Base-by-base conservation (phyloP, 2,329 filamentous ascomycete species). In the Shiraia sp. region DNA sequence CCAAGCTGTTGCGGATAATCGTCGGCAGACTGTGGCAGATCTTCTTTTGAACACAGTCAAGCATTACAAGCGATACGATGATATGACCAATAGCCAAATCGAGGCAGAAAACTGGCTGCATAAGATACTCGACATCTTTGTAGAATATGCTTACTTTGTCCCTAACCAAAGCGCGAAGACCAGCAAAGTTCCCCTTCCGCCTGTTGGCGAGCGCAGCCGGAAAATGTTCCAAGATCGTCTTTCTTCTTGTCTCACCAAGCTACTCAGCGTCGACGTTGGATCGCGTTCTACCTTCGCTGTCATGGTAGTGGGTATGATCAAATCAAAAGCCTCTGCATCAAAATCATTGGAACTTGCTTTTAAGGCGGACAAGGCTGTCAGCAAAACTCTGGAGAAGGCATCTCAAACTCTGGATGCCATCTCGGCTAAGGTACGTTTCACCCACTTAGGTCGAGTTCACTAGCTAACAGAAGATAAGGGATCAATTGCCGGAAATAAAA, bases 171-270 rank as follows among this genome's bases (percentile, higher is more conserved):
- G 52, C 9, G 57, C 54, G 10, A 58, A 59, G 35, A 59, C 69
- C 5, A 62, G 57, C 33, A 58, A 65, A 27, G 53, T 67, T 26
- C 69, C 74, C 6, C 57, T 74, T 42, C 77, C 76, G 15, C 55
- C 72, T 1, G 46, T 82, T 10, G 73, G 73, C 3, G 66, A 75
- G 19, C 64, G 73, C 4, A 76, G 70, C 15, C 73, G 77, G 49
- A 72, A 73, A 26, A 67, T 79, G 32, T 79, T 81, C 52, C 76
- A 78, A 32, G 75, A 76, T 43, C 74, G 79, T 24, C 69, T 82
- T 25, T 77, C 75, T 34, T 81, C 79, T 3, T 79, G 76, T 49
- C 61, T 83, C 15, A 76, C 77, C 32, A 74, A 75, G 43, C 55
- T 82, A 1, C 71, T 81, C 16, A 49, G 47, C 14, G 49, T 61